A percentile compares a stretch with the other conserved stretches of the same genome.
These are phyloP conservation scores for Noccaea caerulescens DNA, from an alignment of 345 rosid species.

Conservation along the genomic window DNA sequence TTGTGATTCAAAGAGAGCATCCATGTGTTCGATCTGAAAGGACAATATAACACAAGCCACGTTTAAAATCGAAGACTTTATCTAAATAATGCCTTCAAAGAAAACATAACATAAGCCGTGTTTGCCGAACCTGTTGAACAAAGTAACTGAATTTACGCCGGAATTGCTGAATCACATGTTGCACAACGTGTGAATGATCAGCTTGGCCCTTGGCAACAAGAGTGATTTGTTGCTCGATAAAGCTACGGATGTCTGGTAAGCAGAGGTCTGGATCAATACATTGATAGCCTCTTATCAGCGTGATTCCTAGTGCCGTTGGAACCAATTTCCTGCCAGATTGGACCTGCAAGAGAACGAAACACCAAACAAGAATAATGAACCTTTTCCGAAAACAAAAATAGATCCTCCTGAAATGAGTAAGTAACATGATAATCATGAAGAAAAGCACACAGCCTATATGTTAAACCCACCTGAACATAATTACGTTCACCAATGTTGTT, in stretches of 20 bases:
- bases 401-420: conserved; percentile 14
- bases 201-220: conserved; percentile 92
- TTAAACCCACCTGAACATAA: conserved; percentile 78
- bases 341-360: conserved; percentile 55
- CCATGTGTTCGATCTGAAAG: conserved; percentile 88
- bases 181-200: conserved; percentile 73
- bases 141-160: conserved; percentile 73
- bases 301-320: conserved; percentile 91
- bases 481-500: conserved; percentile 97
- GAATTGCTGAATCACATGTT: conserved; percentile 85
- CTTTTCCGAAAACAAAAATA: background rate
- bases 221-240: conserved; percentile 95
- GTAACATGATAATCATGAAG: conserved; percentile 25
- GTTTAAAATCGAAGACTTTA: background rate
- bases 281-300: conserved; percentile 88
- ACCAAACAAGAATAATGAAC: conserved; percentile 8
- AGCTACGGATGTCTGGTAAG: conserved; percentile 95
- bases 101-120: background rate
- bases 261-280: conserved; percentile 96
- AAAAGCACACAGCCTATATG: background rate
- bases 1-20: conserved; percentile 90
- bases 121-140: conserved; percentile 72
- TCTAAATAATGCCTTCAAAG: background rate
- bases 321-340: conserved; percentile 85
- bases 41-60: background rate